Conservation (phyloP, 306 rosid genomes). For the Quercus aquifolioides region DNA sequence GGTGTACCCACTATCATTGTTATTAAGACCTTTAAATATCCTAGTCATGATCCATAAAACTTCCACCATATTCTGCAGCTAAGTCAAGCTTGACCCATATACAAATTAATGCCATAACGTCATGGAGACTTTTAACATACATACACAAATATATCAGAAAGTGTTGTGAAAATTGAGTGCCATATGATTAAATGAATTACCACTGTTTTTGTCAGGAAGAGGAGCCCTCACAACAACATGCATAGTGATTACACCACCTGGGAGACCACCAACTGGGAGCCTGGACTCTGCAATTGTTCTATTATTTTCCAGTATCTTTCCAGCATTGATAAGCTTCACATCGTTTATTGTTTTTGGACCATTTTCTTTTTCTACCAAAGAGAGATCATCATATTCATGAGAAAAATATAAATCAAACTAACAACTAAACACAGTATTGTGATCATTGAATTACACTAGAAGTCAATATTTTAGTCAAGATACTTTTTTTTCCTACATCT, state of each 20-base stretch:
- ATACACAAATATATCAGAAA: no score
- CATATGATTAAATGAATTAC: slow-evolving; percentile 11
- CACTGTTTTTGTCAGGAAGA: slow-evolving; percentile 30
- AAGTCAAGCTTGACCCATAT: no score
- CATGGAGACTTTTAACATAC: no score
- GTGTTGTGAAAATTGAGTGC: background rate
- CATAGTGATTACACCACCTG: slow-evolving; percentile 43
- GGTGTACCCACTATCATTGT: no score
- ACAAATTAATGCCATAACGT: no score
- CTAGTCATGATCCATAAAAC: no score
- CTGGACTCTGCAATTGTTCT: slow-evolving; percentile 43
- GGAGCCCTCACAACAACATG: slow-evolving; percentile 48
- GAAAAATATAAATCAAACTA: slow-evolving; percentile 3
- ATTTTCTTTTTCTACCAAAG: slow-evolving; percentile 31
- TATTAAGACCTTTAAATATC: no score
- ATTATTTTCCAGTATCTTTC: slow-evolving; percentile 42
- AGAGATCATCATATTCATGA: slow-evolving; percentile 7
- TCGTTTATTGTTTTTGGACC: slow-evolving; percentile 36
- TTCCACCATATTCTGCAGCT: no score
- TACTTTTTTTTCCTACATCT: background rate
- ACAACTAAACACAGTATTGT: background rate
- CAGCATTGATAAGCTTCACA: slow-evolving; percentile 47
- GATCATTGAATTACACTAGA: slow-evolving; percentile 1
- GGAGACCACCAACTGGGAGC: slow-evolving; percentile 32
- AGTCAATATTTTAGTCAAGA: background rate